phyloP scores from a whole-genome alignment of 345 rosid species.

The Microcos paniculata region DNA sequence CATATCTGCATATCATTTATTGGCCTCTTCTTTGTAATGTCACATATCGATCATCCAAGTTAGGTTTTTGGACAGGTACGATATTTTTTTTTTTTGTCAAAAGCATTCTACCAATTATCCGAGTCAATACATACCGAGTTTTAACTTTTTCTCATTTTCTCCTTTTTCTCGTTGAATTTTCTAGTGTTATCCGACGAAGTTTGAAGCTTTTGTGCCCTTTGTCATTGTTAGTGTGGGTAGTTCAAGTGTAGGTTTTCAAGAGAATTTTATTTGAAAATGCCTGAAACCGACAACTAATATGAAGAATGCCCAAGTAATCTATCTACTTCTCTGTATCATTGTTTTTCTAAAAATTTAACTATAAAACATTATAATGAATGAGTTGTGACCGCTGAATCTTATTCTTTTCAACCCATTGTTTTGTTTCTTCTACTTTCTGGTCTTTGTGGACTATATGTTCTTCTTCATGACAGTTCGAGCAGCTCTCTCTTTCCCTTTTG shows the following conservation, averaged over 20 bases:
- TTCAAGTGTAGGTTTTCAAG: neutral
- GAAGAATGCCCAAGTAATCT: neutral
- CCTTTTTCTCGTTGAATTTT: neutral
- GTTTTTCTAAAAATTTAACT: too few relatives aligned
- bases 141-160: neutral
- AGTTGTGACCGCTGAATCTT: neutral
- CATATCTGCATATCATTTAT: neutral
- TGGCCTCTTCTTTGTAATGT: neutral
- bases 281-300: neutral
- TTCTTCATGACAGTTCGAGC: neutral
- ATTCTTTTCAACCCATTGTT: conserved; percentile 3
- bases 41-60: neutral
- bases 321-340: neutral
- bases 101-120: neutral
- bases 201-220: neutral
- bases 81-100: neutral
- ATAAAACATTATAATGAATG: neutral
- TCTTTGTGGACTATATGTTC: conserved; percentile 2
- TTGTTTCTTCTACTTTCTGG: neutral
- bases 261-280: neutral
- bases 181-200: neutral
- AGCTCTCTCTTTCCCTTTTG: neutral
- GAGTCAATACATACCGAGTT: neutral
- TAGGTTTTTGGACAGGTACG: neutral
- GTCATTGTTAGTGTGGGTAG: neutral